Percentiles rank a stretch among this genome's conserved stretches.
phyloP scores from a whole-genome alignment of 2,329 filamentous ascomycete species.

The Thelonectria blattea region DNA sequence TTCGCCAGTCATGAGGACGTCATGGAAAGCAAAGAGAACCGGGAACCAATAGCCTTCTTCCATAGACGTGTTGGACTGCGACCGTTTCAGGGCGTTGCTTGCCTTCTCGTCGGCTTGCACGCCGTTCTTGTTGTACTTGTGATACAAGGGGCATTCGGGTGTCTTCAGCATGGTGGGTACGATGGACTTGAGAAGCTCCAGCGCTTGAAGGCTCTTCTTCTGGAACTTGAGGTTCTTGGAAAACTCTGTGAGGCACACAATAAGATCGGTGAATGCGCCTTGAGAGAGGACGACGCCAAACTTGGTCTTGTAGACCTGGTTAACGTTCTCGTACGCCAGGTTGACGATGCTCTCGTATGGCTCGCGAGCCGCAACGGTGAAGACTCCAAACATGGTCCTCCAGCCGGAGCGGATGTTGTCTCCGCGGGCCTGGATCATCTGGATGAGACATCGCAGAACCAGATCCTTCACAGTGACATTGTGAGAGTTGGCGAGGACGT shows the following conservation, averaged over 20 bases:
- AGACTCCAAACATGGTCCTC: slow-evolving; percentile 99
- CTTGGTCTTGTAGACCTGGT: slow-evolving; percentile 91
- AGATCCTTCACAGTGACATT: slow-evolving; percentile 96
- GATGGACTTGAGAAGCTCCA: slow-evolving; percentile 92
- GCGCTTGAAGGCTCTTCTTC: slow-evolving; percentile 95
- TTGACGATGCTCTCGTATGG: slow-evolving; percentile 96
- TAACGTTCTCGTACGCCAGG: slow-evolving; percentile 95
- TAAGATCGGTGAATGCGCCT: slow-evolving; percentile 93
- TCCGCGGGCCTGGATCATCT: slow-evolving; percentile 98
- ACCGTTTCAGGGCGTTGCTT: slow-evolving; percentile 54
- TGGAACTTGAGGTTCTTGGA: slow-evolving; percentile 99
- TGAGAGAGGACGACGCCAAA: slow-evolving; percentile 97
- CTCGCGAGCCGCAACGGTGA: slow-evolving; percentile 92
- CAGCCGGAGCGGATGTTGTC: slow-evolving; percentile 98
- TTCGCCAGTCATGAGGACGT: slow-evolving; percentile 98
- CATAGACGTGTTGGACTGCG: slow-evolving; percentile 80
- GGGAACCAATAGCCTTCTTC: slow-evolving; percentile 99
- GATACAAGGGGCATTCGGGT: slow-evolving; percentile 89
- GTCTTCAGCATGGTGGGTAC: slow-evolving; percentile 95
- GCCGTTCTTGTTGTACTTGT: slow-evolving; percentile 55
- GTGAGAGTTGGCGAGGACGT: slow-evolving; percentile 92
- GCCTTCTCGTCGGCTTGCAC: slow-evolving; percentile 52
- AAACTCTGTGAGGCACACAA: slow-evolving; percentile 96
- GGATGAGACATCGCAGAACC: slow-evolving; percentile 92
- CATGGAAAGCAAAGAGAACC: slow-evolving; percentile 96